A percentile compares a stretch with the other conserved stretches of the same genome.
Evolutionary conservation across 2,329 filamentous ascomycete genomes (phyloP).

Genomic region (Endothia cerciana): DNA sequence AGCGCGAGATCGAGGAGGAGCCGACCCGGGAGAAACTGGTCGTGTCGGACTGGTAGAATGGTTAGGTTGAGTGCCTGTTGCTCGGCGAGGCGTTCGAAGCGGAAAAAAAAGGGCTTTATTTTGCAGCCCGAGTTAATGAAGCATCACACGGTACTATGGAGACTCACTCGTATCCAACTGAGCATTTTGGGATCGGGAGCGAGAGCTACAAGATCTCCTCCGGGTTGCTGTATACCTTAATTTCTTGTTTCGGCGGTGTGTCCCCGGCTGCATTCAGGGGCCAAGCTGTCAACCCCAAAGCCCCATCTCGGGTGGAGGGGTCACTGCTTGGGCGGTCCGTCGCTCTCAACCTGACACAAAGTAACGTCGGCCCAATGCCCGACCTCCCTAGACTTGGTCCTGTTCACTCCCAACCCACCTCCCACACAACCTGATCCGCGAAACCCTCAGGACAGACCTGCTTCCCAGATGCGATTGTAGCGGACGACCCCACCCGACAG

Average conservation of each 20-base stretch:
- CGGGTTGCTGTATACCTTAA: background rate
- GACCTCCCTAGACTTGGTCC: constrained; percentile 10
- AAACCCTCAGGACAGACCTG: background rate
- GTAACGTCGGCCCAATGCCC: constrained; percentile 8
- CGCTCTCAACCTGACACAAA: constrained; percentile 23
- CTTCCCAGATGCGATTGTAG: background rate
- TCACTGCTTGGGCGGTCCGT: constrained; percentile 9
- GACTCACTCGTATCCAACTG: constrained; percentile 3
- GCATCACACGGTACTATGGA: background rate
- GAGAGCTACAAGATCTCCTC: background rate
- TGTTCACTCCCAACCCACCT: constrained; percentile 10
- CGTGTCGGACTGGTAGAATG: constrained; percentile 32
- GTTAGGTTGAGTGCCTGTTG: background rate
- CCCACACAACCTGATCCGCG: background rate
- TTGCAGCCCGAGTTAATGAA: constrained; percentile 15
- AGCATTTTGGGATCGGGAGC: background rate
- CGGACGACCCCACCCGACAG: background rate
- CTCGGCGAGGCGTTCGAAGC: constrained; percentile 17
- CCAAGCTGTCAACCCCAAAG: constrained; percentile 8
- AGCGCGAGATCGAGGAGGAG: constrained; percentile 74
- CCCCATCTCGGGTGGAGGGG: constrained; percentile 19
- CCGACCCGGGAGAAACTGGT: constrained; percentile 49
- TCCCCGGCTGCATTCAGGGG: constrained; percentile 18
- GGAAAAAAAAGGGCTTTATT: constrained; percentile 3
- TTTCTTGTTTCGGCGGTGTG: constrained; percentile 12